These are phyloP conservation scores for Spinacia oleracea DNA, from an alignment of 179 eudicot genomes.

Conservation along the genomic window DNA sequence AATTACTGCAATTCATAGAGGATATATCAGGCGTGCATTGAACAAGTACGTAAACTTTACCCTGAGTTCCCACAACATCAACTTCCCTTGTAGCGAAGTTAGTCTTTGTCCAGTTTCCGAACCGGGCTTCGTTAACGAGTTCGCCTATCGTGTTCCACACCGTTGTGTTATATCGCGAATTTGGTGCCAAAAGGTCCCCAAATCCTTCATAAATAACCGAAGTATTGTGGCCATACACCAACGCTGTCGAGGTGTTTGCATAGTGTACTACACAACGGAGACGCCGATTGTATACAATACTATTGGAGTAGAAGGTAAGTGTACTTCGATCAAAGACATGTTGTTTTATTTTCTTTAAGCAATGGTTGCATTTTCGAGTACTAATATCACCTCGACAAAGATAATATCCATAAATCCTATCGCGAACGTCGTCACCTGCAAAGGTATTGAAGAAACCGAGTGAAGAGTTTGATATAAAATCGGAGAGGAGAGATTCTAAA, in stretches of 20 bases:
- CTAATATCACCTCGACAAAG: constrained; percentile 17
- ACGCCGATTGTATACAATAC: background rate
- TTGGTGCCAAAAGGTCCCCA: background rate
- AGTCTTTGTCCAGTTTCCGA: constrained; percentile 24
- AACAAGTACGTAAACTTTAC: constrained; percentile 23
- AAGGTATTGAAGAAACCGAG: constrained; percentile 1
- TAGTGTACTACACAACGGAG: constrained; percentile 24
- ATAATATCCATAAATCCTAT: constrained; percentile 11
- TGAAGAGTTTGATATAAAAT: background rate
- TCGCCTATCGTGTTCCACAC: constrained; percentile 7
- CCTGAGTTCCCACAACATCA: background rate
- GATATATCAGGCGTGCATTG: constrained; percentile 40
- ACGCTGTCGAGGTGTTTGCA: constrained; percentile 7
- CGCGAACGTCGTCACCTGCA: background rate
- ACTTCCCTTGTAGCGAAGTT: constrained; percentile 3
- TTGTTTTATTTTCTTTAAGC: background rate
- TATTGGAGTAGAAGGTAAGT: background rate
- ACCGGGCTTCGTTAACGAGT: background rate
- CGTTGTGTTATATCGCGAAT: constrained; percentile 12
- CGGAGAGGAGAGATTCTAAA: background rate
- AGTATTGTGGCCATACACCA: background rate
- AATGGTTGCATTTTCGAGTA: background rate
- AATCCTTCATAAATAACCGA: background rate
- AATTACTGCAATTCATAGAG: constrained; percentile 23
- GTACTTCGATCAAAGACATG: background rate